Conservation (phyloP, 805 yeast genomes). For the Zygotorulaspora florentina region DNA sequence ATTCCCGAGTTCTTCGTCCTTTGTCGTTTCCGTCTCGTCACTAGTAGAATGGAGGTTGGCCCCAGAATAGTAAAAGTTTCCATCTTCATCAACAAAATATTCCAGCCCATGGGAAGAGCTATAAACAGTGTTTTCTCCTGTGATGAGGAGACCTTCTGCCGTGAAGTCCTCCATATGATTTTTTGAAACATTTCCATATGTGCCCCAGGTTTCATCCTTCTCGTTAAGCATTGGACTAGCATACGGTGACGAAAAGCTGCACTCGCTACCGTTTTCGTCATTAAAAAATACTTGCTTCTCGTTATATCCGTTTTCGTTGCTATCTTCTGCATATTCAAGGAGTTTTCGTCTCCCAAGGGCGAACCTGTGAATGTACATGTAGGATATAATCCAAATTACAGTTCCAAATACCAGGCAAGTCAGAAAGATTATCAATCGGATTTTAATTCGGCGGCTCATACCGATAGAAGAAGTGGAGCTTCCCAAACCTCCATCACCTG, state of each 20-base stretch:
- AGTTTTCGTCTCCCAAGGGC: neutral
- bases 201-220: neutral
- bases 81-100: conserved; percentile 24
- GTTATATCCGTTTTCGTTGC: neutral
- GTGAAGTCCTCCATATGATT: neutral
- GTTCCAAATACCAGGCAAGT: conserved; percentile 14
- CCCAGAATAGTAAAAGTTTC: conserved; percentile 26
- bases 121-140: conserved; percentile 20
- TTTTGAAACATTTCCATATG: neutral
- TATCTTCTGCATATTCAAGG: neutral
- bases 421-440: conserved; percentile 15
- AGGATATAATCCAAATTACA: conserved; percentile 13
- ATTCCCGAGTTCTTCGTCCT: conserved; percentile 3
- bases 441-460: conserved; percentile 7
- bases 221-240: neutral
- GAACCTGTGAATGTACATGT: conserved; percentile 6
- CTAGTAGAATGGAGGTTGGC: conserved; percentile 6
- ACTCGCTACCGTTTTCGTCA: neutral
- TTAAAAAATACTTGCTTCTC: neutral
- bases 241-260: neutral
- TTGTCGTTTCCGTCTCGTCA: conserved; percentile 12
- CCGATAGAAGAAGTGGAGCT: neutral
- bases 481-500: conserved; percentile 9
- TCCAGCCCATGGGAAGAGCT: conserved; percentile 21
- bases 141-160: conserved; percentile 16